Evolutionary conservation across 306 rosid species (phyloP).

Genomic region (Cercis canadensis): DNA sequence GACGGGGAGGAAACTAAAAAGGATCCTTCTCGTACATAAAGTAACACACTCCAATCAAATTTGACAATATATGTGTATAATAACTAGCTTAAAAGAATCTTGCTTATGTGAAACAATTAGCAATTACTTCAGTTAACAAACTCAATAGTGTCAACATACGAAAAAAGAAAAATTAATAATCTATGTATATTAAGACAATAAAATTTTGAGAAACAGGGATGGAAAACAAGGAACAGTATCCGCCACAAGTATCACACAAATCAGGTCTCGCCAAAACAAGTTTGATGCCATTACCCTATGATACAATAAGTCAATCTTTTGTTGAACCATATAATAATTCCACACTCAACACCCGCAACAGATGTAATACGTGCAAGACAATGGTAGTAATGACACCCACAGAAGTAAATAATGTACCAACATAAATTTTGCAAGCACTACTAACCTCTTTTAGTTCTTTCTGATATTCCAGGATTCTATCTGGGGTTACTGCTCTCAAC

Average conservation of each 20-base stretch:
- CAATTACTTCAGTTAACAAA: background rate
- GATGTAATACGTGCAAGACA: constrained; percentile 27
- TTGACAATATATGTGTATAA: constrained; percentile 1
- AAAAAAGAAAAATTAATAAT: too few species aligned
- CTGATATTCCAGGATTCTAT: constrained; percentile 79
- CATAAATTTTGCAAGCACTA: constrained; percentile 27
- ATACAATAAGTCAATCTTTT: background rate
- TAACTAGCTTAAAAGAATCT: constrained; percentile 14
- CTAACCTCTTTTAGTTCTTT: constrained; percentile 81
- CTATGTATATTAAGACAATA: background rate
- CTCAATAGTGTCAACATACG: background rate
- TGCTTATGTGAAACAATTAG: constrained; percentile 1
- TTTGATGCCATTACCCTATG: background rate
- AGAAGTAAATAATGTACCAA: background rate
- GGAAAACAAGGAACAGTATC: background rate
- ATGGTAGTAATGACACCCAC: background rate
- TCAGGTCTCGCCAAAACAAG: background rate
- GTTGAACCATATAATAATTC: background rate
- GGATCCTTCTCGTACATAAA: too few species aligned
- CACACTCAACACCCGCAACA: background rate
- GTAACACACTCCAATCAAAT: background rate
- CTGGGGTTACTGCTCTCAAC: constrained; percentile 58
- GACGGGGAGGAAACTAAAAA: too few species aligned
- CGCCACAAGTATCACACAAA: constrained; percentile 9
- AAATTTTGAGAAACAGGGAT: background rate